A percentile compares a stretch with the other conserved stretches of the same genome.
phyloP scores from a whole-genome alignment of 495 filamentous ascomycete species.

The Hyphodiscus hymeniophilus region DNA sequence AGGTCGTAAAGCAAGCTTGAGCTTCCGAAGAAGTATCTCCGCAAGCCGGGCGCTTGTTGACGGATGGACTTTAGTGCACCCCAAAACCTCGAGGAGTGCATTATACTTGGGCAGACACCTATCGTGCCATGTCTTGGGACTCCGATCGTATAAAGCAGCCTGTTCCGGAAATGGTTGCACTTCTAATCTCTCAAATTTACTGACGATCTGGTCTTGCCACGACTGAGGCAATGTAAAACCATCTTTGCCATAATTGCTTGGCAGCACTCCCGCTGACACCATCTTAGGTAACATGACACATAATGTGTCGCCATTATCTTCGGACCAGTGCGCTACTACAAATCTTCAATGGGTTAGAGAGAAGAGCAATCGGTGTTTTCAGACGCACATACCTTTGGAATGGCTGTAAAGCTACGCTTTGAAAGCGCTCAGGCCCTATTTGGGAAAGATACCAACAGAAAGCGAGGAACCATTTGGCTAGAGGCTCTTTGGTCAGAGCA shows the following conservation, averaged over 20 bases:
- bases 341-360: conserved; percentile 38
- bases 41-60: conserved; percentile 46
- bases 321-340: conserved; percentile 61
- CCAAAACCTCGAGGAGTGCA: conserved; percentile 40
- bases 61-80: conserved; percentile 39
- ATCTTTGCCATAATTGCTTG: conserved; percentile 38
- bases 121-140: conserved; percentile 42
- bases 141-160: conserved; percentile 23
- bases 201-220: conserved; percentile 62
- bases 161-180: conserved; percentile 48
- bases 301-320: conserved; percentile 55
- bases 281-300: conserved; percentile 64
- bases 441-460: conserved; percentile 77
- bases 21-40: conserved; percentile 44
- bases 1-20: conserved; percentile 48
- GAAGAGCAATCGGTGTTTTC: too few species aligned
- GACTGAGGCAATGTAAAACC: conserved; percentile 52
- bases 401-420: conserved; percentile 64
- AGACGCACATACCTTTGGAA: conserved; percentile 57
- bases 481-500: conserved; percentile 50
- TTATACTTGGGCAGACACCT: conserved; percentile 48
- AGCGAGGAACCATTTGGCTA: conserved; percentile 63
- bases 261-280: conserved; percentile 42
- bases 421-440: conserved; percentile 66
- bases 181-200: conserved; percentile 50